Evolutionary conservation across 2,329 filamentous ascomycete species (phyloP).

Genomic region (Diaporthe nobilis): DNA sequence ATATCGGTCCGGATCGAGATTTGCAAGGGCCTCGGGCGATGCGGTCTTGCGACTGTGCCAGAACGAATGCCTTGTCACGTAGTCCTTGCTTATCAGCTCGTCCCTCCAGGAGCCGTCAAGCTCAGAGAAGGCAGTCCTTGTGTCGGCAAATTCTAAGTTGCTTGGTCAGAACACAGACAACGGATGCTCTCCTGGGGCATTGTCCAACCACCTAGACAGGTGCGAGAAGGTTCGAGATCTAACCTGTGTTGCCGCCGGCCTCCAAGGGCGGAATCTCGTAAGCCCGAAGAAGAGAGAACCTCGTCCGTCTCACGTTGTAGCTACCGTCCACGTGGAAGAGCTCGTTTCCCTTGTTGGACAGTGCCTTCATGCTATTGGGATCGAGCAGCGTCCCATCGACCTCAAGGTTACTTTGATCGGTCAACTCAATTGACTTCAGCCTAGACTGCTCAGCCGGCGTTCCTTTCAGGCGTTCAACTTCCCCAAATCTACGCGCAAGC

Average conservation of each 20-base stretch:
- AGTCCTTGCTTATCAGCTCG: slow-evolving; percentile 25
- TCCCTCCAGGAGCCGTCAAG: slow-evolving; percentile 14
- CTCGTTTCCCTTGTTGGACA: slow-evolving; percentile 33
- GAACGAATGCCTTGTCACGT: slow-evolving; percentile 48
- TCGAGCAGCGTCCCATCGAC: slow-evolving; percentile 28
- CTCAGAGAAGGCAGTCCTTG: slow-evolving; percentile 38
- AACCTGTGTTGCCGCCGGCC: slow-evolving; percentile 33
- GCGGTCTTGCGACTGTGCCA: slow-evolving; percentile 53
- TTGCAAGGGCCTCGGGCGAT: slow-evolving; percentile 52
- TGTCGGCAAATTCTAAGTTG: slow-evolving; percentile 30
- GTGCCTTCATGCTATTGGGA: slow-evolving; percentile 6
- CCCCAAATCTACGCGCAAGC: slow-evolving; percentile 33
- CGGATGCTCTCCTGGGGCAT: not conserved
- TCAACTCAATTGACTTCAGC: slow-evolving; percentile 29
- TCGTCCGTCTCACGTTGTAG: slow-evolving; percentile 35
- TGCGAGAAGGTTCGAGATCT: not conserved
- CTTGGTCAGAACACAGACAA: not conserved
- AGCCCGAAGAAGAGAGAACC: slow-evolving; percentile 36
- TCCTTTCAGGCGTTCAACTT: slow-evolving; percentile 31
- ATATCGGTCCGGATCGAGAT: slow-evolving; percentile 50
- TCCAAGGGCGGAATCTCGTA: slow-evolving; percentile 33
- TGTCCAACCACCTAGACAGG: too few relatives aligned
- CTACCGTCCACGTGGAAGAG: slow-evolving; percentile 36
- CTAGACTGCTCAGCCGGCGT: slow-evolving; percentile 11
- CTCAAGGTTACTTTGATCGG: slow-evolving; percentile 39